These are phyloP conservation scores for Trichoderma sp. DNA, from an alignment of 2,329 filamentous ascomycete species.

Conservation along the genomic window DNA sequence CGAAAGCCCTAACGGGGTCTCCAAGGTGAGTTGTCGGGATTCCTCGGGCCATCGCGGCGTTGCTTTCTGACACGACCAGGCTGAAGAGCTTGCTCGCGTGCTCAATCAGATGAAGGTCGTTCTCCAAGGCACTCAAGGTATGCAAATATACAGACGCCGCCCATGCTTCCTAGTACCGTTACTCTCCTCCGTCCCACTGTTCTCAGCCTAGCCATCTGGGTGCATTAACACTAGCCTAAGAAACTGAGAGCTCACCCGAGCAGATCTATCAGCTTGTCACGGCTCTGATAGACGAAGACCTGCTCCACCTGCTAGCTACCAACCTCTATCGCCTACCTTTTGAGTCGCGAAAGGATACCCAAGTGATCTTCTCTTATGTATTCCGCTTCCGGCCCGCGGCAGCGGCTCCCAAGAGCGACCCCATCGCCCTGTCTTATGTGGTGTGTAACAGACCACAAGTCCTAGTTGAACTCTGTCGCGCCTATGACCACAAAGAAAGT, in stretches of 20 bases:
- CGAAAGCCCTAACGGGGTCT: slow-evolving; percentile 46
- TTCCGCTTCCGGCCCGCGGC: slow-evolving; percentile 80
- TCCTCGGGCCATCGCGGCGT: not conserved
- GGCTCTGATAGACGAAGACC: slow-evolving; percentile 81
- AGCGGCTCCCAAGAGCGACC: slow-evolving; percentile 66
- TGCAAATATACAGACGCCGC: not conserved
- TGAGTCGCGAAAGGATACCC: slow-evolving; percentile 92
- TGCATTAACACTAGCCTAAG: slow-evolving; percentile 43
- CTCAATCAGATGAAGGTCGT: slow-evolving; percentile 88
- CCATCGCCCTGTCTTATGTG: slow-evolving; percentile 83
- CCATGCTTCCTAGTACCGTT: not conserved
- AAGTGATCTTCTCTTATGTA: slow-evolving; percentile 92
- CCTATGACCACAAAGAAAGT: slow-evolving; percentile 87
- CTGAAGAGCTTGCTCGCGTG: slow-evolving; percentile 82
- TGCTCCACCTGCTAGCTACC: slow-evolving; percentile 78
- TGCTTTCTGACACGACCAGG: slow-evolving; percentile 45
- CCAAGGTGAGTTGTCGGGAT: slow-evolving; percentile 41
- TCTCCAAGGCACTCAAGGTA: slow-evolving; percentile 90
- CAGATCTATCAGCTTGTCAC: slow-evolving; percentile 84
- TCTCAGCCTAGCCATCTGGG: slow-evolving; percentile 5
- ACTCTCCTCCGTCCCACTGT: not conserved
- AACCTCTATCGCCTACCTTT: slow-evolving; percentile 86
- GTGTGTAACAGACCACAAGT: slow-evolving; percentile 83
- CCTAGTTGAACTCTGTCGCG: slow-evolving; percentile 81
- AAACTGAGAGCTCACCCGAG: slow-evolving; percentile 81